Evolutionary conservation across 225 moss, liverwort and hornwort species (phyloP), one percentile per base, ranked within the genome.

Genomic region (Asterella californica): DNA sequence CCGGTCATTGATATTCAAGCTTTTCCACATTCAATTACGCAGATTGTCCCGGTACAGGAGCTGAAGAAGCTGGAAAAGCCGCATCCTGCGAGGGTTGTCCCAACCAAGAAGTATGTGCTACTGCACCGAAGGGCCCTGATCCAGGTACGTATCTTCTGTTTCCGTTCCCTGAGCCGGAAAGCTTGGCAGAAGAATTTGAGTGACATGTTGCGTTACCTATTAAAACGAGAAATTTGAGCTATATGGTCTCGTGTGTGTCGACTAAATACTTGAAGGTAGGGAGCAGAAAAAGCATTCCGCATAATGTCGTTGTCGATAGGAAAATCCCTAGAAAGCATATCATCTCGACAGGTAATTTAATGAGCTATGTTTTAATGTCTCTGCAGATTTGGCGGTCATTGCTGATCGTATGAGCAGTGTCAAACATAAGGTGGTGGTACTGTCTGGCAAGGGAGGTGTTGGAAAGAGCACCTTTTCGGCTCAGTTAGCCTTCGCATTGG

Each of bases 381-480:
- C 29, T 42, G 42, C 91, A 94, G 96, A 94, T 87, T 81, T 97
- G 82, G 89, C 85, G 10, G 92, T 88, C 2, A 92, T 99, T 76
- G 97, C 90, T 33, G 97, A 99, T 78, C 92, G 97, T 42, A 90
- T 99, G 94, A 78, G 89, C 62, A 86, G 84, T 22, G 97, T 94
- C 77, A 91, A 94, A 84, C 97, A 94, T 87, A 99, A 99, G 69
- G 86, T 99, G 45, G 81, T 99, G 81, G 88, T 99, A 2, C 76
- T 99, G 30, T 99, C 94, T 54, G 97, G 97, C 57, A 99, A 99
- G 81, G 94, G 97, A 29, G 97, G 94, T 54, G 97, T 99, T 46
- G 94, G 97, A 71, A 99, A 99, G 88, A 99, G 97, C 77, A 99
- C 97, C 30, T 91, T 99, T 76, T 92, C 97, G 67, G 87, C 97